Conservation (phyloP, 2,329 filamentous ascomycete genomes). For the Colletotrichum agaves region DNA sequence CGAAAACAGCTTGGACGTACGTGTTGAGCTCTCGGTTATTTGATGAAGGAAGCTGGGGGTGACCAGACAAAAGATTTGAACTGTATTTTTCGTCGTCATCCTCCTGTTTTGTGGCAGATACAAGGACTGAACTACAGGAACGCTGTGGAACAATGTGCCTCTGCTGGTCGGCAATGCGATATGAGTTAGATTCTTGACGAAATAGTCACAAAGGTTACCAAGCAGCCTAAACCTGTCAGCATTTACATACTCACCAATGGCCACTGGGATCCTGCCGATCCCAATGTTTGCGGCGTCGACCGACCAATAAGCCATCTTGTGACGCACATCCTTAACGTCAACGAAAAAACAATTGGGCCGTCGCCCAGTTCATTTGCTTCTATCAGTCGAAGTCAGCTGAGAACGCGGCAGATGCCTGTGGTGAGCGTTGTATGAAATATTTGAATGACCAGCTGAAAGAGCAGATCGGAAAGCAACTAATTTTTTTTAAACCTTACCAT, state of each 20-base stretch:
- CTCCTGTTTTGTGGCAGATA: neutral
- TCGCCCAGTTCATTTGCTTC: constrained; percentile 13
- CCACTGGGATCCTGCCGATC: neutral
- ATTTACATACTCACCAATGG: constrained; percentile 12
- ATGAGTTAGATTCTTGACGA: neutral
- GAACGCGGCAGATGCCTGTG: neutral
- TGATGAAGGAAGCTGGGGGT: neutral
- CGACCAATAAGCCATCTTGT: neutral
- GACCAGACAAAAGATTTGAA: neutral
- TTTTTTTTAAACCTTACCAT: too few species aligned
- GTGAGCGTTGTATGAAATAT: neutral
- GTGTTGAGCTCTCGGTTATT: neutral
- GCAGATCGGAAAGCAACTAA: too few species aligned
- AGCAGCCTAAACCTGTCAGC: neutral
- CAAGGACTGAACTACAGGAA: neutral
- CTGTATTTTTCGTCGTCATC: neutral
- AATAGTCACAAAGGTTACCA: neutral
- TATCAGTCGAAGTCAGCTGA: neutral
- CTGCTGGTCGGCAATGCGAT: neutral
- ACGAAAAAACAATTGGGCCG: neutral
- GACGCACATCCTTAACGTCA: neutral
- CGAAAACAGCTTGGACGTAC: neutral
- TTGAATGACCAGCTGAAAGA: constrained; percentile 1
- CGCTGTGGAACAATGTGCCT: neutral
- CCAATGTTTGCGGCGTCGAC: neutral